Evolutionary conservation across 164 flowering plant genomes (phyloP).

Genomic region (Annona cherimola): DNA sequence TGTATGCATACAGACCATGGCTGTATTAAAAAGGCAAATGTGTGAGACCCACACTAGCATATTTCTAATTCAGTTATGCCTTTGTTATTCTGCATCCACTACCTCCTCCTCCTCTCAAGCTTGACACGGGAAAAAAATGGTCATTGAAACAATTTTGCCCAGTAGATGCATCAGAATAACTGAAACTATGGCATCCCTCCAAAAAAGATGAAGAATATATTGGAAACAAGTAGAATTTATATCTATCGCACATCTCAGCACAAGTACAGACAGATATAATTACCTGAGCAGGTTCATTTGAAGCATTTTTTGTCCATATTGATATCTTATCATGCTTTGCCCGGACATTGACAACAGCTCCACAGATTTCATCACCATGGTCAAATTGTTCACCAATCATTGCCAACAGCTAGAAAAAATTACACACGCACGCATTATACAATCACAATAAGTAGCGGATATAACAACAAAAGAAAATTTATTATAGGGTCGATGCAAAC

Average conservation of each 20-base stretch:
- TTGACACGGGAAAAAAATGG: too few relatives aligned
- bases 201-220: too few relatives aligned
- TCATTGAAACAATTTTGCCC: neutral
- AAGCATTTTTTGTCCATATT: constrained; percentile 88
- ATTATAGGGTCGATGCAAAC: constrained; percentile 32
- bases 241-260: neutral
- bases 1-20: too few relatives aligned
- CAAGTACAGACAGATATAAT: neutral
- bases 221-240: neutral
- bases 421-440: constrained; percentile 6
- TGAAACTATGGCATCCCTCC: neutral
- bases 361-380: constrained; percentile 95
- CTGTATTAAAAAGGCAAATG: too few relatives aligned
- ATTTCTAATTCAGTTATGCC: too few relatives aligned
- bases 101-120: too few relatives aligned
- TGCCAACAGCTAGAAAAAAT: constrained; percentile 58
- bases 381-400: constrained; percentile 99
- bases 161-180: neutral
- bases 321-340: constrained; percentile 67
- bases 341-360: constrained; percentile 84
- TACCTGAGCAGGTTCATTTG: constrained; percentile 90
- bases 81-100: too few relatives aligned
- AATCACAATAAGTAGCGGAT: too few relatives aligned
- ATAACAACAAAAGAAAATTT: neutral
- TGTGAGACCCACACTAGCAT: too few relatives aligned